A percentile compares a stretch with the other conserved stretches of the same genome.
phyloP scores from a whole-genome alignment of 768 basidiomycete species.

The Leccinellum albellum region DNA sequence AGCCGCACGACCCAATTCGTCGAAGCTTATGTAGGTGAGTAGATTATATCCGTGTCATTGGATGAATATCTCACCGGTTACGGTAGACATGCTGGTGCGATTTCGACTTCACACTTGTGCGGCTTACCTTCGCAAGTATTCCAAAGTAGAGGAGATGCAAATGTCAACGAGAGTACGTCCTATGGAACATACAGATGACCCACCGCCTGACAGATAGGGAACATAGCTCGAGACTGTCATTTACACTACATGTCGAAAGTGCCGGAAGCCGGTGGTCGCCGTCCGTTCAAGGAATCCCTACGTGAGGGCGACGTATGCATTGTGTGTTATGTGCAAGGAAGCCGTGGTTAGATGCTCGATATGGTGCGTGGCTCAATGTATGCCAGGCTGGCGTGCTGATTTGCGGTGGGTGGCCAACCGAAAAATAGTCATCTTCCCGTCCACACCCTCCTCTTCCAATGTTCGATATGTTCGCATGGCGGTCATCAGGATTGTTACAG shows the following conservation, averaged over 20 bases:
- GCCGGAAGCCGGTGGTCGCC: constrained; percentile 55
- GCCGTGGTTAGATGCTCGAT: constrained; percentile 59
- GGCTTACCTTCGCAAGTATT: constrained; percentile 72
- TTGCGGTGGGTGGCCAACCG: neutral
- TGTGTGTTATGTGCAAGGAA: constrained; percentile 54
- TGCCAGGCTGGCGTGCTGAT: neutral
- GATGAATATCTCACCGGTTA: neutral
- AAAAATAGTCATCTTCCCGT: constrained; percentile 68
- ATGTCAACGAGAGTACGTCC: constrained; percentile 49
- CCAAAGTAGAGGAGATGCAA: constrained; percentile 47
- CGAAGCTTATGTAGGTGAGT: constrained; percentile 71
- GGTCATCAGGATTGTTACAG: constrained; percentile 80
- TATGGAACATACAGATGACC: no score
- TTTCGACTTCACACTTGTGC: constrained; percentile 61
- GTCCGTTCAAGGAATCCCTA: constrained; percentile 31
- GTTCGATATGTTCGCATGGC: constrained; percentile 74
- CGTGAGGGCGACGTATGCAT: constrained; percentile 45
- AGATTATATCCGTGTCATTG: neutral
- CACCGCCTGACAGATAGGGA: neutral
- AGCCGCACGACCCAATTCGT: constrained; percentile 50
- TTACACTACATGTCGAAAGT: constrained; percentile 65
- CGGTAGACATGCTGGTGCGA: constrained; percentile 58
- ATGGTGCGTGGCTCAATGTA: constrained; percentile 47
- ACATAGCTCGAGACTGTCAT: constrained; percentile 71
- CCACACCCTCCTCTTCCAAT: constrained; percentile 64